Evolutionary conservation across 352 stramenopile genomes (phyloP).

Genomic region (Bremia lactucae): DNA sequence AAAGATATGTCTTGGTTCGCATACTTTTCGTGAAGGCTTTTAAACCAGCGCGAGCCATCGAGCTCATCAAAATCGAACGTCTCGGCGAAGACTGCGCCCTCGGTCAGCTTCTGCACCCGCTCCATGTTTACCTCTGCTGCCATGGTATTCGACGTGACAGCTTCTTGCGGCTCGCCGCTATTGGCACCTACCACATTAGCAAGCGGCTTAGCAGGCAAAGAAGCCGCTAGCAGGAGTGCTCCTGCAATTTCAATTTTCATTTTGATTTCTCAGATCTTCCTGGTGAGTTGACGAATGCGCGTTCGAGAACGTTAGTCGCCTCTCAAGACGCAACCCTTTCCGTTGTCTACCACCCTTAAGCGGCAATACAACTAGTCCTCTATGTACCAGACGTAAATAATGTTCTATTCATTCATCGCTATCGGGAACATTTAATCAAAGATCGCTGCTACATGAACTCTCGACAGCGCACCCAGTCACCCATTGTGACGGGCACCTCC

Average conservation of each 20-base stretch:
- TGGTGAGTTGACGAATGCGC: slow-evolving; percentile 10
- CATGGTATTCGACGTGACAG: slow-evolving; percentile 7
- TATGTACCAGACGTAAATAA: too few relatives aligned
- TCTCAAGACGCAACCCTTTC: background rate
- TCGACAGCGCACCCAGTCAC: slow-evolving; percentile 81
- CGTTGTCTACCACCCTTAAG: too few relatives aligned
- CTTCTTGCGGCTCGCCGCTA: slow-evolving; percentile 3
- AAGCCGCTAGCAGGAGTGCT: slow-evolving; percentile 30
- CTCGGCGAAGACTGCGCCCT: slow-evolving; percentile 60
- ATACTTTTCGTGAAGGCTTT: slow-evolving; percentile 79
- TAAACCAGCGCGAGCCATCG: slow-evolving; percentile 68
- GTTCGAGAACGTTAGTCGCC: slow-evolving; percentile 13
- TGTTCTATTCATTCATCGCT: too few relatives aligned
- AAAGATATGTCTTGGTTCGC: slow-evolving; percentile 52
- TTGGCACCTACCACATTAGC: slow-evolving; percentile 7
- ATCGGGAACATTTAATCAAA: slow-evolving; percentile 16
- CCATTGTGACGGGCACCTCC: slow-evolving; percentile 96
- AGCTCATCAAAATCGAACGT: slow-evolving; percentile 63
- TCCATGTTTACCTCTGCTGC: slow-evolving; percentile 15
- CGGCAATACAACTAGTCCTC: too few relatives aligned
- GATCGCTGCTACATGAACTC: slow-evolving; percentile 44
- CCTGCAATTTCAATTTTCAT: slow-evolving; percentile 50
- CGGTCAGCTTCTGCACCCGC: slow-evolving; percentile 39
- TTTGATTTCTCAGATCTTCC: background rate
- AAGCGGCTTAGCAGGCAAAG: slow-evolving; percentile 24